Conservation (phyloP, 192 early-diverging fungal genomes). For the Mortierella alpina region DNA sequence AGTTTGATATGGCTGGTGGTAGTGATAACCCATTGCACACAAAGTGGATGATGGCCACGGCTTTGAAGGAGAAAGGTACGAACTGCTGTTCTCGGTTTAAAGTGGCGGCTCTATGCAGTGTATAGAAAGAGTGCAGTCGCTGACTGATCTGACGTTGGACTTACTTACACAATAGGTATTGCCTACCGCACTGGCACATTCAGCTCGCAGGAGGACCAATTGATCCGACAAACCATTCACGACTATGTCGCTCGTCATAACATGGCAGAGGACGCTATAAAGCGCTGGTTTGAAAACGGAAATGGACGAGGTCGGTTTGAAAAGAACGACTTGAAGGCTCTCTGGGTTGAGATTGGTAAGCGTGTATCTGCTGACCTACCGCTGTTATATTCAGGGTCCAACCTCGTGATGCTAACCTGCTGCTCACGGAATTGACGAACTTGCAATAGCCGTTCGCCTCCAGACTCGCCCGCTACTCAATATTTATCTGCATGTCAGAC, state of each 20-base stretch:
- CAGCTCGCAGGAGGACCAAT: constrained; percentile 17
- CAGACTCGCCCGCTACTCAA: constrained; percentile 32
- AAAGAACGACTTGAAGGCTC: constrained; percentile 24
- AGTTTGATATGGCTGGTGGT: background rate
- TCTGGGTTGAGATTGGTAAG: constrained; percentile 50
- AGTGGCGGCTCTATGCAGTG: background rate
- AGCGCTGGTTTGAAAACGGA: constrained; percentile 12
- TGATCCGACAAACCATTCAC: constrained; percentile 20
- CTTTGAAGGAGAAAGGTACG: constrained; percentile 35
- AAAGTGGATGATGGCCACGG: constrained; percentile 33
- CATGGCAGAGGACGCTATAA: constrained; percentile 1
- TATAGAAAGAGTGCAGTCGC: background rate
- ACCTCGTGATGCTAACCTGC: background rate
- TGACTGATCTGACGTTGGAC: background rate
- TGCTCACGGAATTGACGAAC: background rate
- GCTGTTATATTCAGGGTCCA: background rate
- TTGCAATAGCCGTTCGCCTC: constrained; percentile 21
- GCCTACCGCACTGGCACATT: constrained; percentile 18
- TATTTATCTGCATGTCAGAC: constrained; percentile 37
- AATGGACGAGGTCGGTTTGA: constrained; percentile 2
- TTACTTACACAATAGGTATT: constrained; percentile 18
- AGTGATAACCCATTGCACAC: constrained; percentile 21
- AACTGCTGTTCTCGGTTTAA: background rate
- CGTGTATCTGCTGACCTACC: background rate
- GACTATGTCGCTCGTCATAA: constrained; percentile 34